Conservation (phyloP, 2,329 filamentous ascomycete species). For the Fonsecaea multimorphosa region DNA sequence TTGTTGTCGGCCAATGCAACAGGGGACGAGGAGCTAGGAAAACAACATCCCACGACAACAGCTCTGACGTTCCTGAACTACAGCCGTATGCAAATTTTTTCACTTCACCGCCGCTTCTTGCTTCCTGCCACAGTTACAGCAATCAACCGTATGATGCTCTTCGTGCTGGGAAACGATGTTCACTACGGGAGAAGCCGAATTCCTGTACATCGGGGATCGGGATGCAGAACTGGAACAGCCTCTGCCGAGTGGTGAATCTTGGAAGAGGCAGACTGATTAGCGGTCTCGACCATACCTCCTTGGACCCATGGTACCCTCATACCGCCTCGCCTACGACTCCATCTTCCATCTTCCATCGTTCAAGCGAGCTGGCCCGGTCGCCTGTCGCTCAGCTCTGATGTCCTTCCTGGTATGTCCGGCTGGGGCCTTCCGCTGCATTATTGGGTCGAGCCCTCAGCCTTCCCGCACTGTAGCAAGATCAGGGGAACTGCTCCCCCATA, state of each 20-base stretch:
- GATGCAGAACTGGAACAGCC: not conserved
- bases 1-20: not conserved
- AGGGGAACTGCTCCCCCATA: not conserved
- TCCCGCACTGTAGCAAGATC: not conserved
- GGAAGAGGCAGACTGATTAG: not conserved
- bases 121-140: not conserved
- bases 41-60: not conserved
- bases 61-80: not conserved
- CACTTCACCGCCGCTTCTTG: not conserved
- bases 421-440: not conserved
- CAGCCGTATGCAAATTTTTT: not conserved
- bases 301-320: not conserved
- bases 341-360: not conserved
- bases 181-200: not conserved
- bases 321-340: constrained; percentile 5
- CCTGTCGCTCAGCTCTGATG: not conserved
- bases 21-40: not conserved
- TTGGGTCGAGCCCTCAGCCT: not conserved
- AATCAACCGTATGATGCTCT: not conserved
- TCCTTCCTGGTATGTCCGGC: not conserved
- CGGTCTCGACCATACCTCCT: not conserved
- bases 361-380: not conserved
- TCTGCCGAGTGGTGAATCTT: not conserved
- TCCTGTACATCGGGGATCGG: not conserved
- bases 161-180: not conserved